Evolutionary conservation across 106 monocot genomes (phyloP).

Genomic region (Cymbidium sinense): DNA sequence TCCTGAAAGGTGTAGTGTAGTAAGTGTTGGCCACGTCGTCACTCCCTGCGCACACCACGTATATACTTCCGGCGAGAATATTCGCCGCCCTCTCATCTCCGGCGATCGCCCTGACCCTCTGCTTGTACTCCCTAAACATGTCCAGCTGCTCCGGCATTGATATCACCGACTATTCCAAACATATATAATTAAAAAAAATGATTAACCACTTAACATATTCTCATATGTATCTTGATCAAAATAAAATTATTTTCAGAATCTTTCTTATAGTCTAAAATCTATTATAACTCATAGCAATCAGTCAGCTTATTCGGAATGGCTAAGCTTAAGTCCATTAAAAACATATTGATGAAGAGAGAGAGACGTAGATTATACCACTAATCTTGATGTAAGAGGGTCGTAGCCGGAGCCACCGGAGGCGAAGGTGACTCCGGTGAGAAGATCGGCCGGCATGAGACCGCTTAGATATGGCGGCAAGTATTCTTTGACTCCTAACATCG

Average conservation of each 20-base stretch:
- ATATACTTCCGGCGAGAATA: slow-evolving; percentile 35
- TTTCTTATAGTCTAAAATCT: too few relatives aligned
- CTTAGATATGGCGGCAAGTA: slow-evolving; percentile 14
- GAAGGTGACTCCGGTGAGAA: slow-evolving; percentile 26
- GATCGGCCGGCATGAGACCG: slow-evolving; percentile 16
- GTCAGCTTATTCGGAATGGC: too few relatives aligned
- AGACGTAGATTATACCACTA: slow-evolving; percentile 6
- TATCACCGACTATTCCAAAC: slow-evolving; percentile 26
- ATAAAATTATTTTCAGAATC: too few relatives aligned
- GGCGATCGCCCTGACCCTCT: slow-evolving; percentile 30
- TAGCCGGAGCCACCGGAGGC: slow-evolving; percentile 25
- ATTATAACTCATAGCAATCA: too few relatives aligned
- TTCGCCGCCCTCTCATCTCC: slow-evolving; percentile 27
- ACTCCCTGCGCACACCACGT: slow-evolving; percentile 42
- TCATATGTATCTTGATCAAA: too few relatives aligned
- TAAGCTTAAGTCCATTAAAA: too few relatives aligned
- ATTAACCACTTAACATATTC: background rate
- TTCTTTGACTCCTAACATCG: slow-evolving; percentile 13
- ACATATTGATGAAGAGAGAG: background rate
- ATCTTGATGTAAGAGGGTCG: slow-evolving; percentile 18
- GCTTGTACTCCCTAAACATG: slow-evolving; percentile 41
- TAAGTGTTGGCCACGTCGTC: slow-evolving; percentile 60
- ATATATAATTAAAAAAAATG: background rate
- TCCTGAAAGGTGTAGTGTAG: slow-evolving; percentile 28
- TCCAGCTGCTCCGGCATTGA: slow-evolving; percentile 27